phyloP scores from a whole-genome alignment of 1,139 yeast genomes.

The Entelexis paramagnoliae region DNA sequence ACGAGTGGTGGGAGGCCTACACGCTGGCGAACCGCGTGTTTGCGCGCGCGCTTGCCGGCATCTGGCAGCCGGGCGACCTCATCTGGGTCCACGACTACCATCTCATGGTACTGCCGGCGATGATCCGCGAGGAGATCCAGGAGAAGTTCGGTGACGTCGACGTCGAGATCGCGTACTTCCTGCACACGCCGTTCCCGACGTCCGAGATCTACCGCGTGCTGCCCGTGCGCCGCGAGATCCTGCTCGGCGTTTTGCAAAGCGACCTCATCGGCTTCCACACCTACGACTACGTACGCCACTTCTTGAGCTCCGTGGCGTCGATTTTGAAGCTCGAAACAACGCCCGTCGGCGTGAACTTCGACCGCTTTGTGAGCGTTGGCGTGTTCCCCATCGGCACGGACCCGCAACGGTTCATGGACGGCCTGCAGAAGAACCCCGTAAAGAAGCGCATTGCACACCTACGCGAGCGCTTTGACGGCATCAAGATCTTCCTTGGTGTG shows the following conservation, averaged over 20 bases:
- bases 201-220: conserved; percentile 89
- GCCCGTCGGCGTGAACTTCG: conserved; percentile 85
- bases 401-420: conserved; percentile 79
- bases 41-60: conserved; percentile 61
- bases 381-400: conserved; percentile 99
- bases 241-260: conserved; percentile 85
- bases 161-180: conserved; percentile 79
- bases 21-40: conserved; percentile 83
- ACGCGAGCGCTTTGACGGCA: conserved; percentile 51
- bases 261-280: conserved; percentile 97
- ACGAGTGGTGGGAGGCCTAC: conserved; percentile 96
- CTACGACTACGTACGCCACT: conserved; percentile 98
- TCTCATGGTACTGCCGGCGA: conserved; percentile 85
- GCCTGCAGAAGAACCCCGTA: conserved; percentile 55
- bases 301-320: conserved; percentile 81
- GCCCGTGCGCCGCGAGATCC: conserved; percentile 88
- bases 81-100: conserved; percentile 99
- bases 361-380: conserved; percentile 73
- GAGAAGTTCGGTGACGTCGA: conserved; percentile 34
- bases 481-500: conserved; percentile 87
- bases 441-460: conserved; percentile 54
- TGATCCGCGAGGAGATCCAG: conserved; percentile 52
- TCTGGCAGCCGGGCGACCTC: conserved; percentile 72
- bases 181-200: conserved; percentile 97
- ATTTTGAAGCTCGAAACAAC: conserved; percentile 71